phyloP scores from a whole-genome alignment of 2,329 filamentous ascomycete genomes.

The Neonectria ditissima region DNA sequence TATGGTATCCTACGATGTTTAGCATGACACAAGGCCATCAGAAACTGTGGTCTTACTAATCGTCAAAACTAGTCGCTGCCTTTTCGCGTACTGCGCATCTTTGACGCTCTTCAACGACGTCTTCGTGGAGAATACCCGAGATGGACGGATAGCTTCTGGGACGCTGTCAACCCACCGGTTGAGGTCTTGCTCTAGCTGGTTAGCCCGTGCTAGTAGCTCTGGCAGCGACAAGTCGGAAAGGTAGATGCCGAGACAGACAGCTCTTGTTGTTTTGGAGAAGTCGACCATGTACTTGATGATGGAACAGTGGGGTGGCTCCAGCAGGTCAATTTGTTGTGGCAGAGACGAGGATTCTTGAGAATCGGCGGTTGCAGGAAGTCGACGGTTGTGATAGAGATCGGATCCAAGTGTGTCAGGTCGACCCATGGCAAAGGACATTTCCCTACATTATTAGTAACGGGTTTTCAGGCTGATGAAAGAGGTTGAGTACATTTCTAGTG shows the following conservation, averaged over 20 bases:
- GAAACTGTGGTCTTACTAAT: neutral
- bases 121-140: conserved; percentile 6
- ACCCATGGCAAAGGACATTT: conserved; percentile 61
- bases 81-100: conserved; percentile 23
- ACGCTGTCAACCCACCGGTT: conserved; percentile 23
- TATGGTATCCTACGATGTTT: conserved; percentile 20
- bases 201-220: conserved; percentile 17
- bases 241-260: conserved; percentile 23
- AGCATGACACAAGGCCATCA: neutral
- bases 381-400: conserved; percentile 61
- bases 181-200: conserved; percentile 22
- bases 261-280: conserved; percentile 20
- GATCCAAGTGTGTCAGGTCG: conserved; percentile 61
- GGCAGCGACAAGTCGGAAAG: conserved; percentile 14
- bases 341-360: neutral
- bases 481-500: conserved; percentile 55
- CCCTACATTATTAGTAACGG: conserved; percentile 42
- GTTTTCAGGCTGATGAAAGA: neutral
- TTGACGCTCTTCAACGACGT: conserved; percentile 17
- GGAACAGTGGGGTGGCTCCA: conserved; percentile 18
- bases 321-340: conserved; percentile 3
- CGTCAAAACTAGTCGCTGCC: conserved; percentile 22
- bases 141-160: conserved; percentile 15
- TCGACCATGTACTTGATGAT: conserved; percentile 29
- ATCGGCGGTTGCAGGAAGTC: conserved; percentile 38